Conservation (phyloP, 768 basidiomycete species). For the Vararia minispora region DNA sequence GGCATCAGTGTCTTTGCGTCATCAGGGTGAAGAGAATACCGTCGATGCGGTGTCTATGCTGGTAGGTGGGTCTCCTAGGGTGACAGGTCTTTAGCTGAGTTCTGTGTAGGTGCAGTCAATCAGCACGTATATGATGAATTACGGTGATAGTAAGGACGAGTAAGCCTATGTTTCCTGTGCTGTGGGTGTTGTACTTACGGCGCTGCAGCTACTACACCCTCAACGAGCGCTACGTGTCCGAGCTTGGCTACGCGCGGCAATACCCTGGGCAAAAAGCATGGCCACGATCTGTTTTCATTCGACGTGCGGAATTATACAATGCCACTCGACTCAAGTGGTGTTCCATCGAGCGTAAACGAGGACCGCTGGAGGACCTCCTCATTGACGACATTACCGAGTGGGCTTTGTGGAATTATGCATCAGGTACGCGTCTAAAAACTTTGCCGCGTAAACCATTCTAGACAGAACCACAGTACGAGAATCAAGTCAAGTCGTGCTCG, state of each 20-base stretch:
- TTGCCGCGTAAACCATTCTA: background rate
- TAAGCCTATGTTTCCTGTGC: conserved; percentile 19
- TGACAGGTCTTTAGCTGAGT: background rate
- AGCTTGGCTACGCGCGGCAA: conserved; percentile 54
- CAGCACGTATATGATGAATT: conserved; percentile 61
- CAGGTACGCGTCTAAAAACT: conserved; percentile 21
- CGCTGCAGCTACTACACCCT: conserved; percentile 42
- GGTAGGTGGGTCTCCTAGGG: conserved; percentile 25
- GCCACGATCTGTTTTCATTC: conserved; percentile 62
- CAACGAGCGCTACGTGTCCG: conserved; percentile 44
- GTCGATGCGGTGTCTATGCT: conserved; percentile 72
- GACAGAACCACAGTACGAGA: background rate
- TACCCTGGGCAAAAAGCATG: conserved; percentile 64
- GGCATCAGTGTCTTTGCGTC: conserved; percentile 54
- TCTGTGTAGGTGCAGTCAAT: conserved; percentile 47
- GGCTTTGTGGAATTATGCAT: conserved; percentile 69
- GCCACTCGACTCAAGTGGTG: conserved; percentile 63
- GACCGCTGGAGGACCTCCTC: conserved; percentile 45
- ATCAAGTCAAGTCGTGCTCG: conserved; percentile 1
- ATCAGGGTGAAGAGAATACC: conserved; percentile 71
- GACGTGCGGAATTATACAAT: conserved; percentile 62
- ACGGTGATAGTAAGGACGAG: conserved; percentile 60
- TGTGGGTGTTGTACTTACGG: background rate
- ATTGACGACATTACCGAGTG: conserved; percentile 67
- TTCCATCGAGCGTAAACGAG: conserved; percentile 54